Base-by-base conservation (phyloP, 2,329 filamentous ascomycete species). In the Claviceps monticola region DNA sequence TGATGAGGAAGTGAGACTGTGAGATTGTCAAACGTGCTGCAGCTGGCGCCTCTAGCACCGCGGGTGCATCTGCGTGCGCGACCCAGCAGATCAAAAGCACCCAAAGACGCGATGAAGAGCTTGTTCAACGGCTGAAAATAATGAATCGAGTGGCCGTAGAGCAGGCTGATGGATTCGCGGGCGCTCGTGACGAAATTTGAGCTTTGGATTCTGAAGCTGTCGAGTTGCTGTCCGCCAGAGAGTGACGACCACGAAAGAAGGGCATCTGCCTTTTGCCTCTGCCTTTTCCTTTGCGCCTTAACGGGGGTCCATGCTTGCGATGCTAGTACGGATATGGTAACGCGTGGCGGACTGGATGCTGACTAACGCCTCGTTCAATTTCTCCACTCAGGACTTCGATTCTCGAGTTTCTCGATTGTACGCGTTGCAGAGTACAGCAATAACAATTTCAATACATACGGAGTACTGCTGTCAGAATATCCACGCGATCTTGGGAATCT, bases 31-130 rank as follows among this genome's bases (percentile, higher is more conserved):
- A 26, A 48, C 49, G 47, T 39, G 55, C 51, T 53, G 56, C 60
- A 61, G 62, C 63, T 59, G 57, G 59, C 62, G 53, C 64, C 64
- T 58, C 58, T 54, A 56, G 63, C 60, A 64, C 62, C 61, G 58
- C 59, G 59, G 59, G 58, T 57, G 62, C 64, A 63, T 65, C 61
- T 60, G 59, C 54, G 51, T 56, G 57, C 59, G 48, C 56, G 53
- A 57, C 57, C 57, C 56, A 50, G 50, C 52, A 56, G 53, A 55
- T 58, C 41, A 49, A 54, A 55, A 53, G 54, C 55, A 45, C 34
- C 43, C 36, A 21, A 42, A 16, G 19, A 36, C 3, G 29, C 26
- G 34, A 26, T 49, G 13, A 9, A 11, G 23, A 16, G 37, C 9
- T 41, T 19, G 36, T 41, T 49, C 21, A 17, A 49, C 38, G 29